phyloP scores from a whole-genome alignment of 1,284 basidiomycete species.

The Ceratobasidium sp. region DNA sequence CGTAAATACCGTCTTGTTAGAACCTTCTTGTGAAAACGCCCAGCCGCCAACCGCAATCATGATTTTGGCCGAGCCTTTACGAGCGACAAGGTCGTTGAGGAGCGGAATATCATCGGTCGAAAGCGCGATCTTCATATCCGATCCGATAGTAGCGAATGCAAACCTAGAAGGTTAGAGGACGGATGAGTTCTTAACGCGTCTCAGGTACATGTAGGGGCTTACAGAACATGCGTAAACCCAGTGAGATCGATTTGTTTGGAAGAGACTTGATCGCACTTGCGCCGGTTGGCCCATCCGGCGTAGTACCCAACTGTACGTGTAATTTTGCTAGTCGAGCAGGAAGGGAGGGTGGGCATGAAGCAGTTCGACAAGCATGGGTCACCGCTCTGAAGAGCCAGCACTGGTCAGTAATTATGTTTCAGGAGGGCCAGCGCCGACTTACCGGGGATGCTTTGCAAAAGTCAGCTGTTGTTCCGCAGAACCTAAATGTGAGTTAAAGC shows the following conservation, averaged over 20 bases:
- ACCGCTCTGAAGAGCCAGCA: background rate
- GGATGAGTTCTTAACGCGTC: background rate
- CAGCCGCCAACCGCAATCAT: constrained; percentile 32
- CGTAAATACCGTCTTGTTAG: constrained; percentile 14
- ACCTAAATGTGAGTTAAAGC: background rate
- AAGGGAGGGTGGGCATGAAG: constrained; percentile 18
- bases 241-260: constrained; percentile 26
- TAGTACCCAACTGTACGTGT: constrained; percentile 28
- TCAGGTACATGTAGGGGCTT: background rate
- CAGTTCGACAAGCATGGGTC: constrained; percentile 36
- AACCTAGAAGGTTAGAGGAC: constrained; percentile 1
- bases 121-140: constrained; percentile 22
- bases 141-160: constrained; percentile 17
- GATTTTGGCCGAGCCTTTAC: constrained; percentile 30
- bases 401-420: background rate
- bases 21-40: constrained; percentile 38
- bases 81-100: constrained; percentile 31
- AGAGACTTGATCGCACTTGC: constrained; percentile 21
- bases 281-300: constrained; percentile 23
- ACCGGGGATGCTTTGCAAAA: constrained; percentile 19
- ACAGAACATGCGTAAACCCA: constrained; percentile 28
- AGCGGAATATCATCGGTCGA: constrained; percentile 6
- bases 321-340: constrained; percentile 23
- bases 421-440: background rate
- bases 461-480: constrained; percentile 25